Evolutionary conservation across 2,329 filamentous ascomycete species (phyloP), one percentile per base, ranked within the genome.

Genomic region (Penicillium sclerotigenum): DNA sequence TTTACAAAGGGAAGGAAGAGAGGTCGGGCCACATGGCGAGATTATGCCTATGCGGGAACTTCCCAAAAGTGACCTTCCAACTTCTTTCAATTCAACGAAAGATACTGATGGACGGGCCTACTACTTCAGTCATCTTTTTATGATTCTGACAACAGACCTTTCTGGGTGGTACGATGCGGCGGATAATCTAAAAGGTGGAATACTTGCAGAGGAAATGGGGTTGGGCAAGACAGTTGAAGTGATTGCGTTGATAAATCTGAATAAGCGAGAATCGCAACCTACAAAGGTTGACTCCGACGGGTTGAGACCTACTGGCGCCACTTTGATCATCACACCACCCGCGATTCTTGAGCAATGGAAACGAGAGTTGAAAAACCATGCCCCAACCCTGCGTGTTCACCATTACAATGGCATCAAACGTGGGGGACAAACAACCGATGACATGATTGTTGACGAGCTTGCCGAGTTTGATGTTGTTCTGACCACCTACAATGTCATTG

Each of bases 401-500:
- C 76, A 83, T 58, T 87, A 87, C 64, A 73, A 77, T 41, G 84
- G 85, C 1, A 73, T 86, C n/a, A 71, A 71, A 47, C 69, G 68
- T 42, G 68, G 71, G 47, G 66, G 69, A 37, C 57, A 66, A 37
- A 51, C 68, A 11, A 66, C 73, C 5, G 67, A 75, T 46, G 71
- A 77, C 37, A 69, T 77, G 29, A 66, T 81, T 2, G 64, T 83
- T 3, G 70, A 79, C 28, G 69, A 81, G 43, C 68, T 87, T 40
- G 69, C 71, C 26, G 68, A 73, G 22, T 69, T 73, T 56, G 83
- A 87, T 66, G 79, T 87, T 36, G 82, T 87, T 3, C 68, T 87
- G 22, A 85, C 83, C 1, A 87, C 84, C 1, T 87, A 87, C 69
- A 80, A 81, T 47, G 84, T 92, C 1, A 81, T 97, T n/a, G 83